Evolutionary conservation across 352 stramenopile genomes (phyloP), one percentile per base, ranked within the genome.

Genomic region (Pythium coloratum): DNA sequence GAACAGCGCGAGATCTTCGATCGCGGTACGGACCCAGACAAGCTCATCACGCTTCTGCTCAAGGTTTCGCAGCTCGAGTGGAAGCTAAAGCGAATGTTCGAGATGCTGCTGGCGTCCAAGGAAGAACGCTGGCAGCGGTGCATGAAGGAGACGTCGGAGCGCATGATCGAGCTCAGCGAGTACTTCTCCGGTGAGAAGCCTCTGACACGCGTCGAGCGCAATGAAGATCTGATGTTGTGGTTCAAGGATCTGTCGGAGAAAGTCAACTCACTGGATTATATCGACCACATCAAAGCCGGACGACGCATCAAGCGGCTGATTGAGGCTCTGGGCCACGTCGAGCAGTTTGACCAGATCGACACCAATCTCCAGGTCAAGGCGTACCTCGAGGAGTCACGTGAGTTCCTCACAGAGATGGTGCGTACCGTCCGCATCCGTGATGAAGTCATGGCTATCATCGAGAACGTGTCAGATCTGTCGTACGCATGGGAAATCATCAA

Each of bases 331-430:
- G 87, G 92, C 24, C 93, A 98, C 59, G 92, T 98, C n/a, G 94
- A 98, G 71, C 89, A 97, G 68, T 98, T 98, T 77, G 95, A 99
- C 67, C 88, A 98, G 65, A 96, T 99, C 55, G 96, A 98, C 55
- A 97, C 92, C 26, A 97, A 97, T 62, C 67, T 98, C 33, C 93
- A 98, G 50, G 91, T 98, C n/a, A 98, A 98, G 72, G 87, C 92
- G 18, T 98, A 98, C 58, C 70, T 98, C 16, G 79, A 90, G 46
- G 93, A 98, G 49, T 96, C 92, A 34, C 86, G 93, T 26, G 92
- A 95, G 30, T 95, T 97, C 54, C 80, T 99, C 10, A 93, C 90
- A 5, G 90, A 97, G 62, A 98, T 99, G 95, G 93, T 98, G 26
- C 90, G 94, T n/a, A 96, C 91, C 0, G 91, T 98, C 38, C 94